Evolutionary conservation across 1,139 yeast genomes (phyloP), one percentile per base, ranked within the genome.

Genomic region (Protomyces lactucae-debilis): DNA sequence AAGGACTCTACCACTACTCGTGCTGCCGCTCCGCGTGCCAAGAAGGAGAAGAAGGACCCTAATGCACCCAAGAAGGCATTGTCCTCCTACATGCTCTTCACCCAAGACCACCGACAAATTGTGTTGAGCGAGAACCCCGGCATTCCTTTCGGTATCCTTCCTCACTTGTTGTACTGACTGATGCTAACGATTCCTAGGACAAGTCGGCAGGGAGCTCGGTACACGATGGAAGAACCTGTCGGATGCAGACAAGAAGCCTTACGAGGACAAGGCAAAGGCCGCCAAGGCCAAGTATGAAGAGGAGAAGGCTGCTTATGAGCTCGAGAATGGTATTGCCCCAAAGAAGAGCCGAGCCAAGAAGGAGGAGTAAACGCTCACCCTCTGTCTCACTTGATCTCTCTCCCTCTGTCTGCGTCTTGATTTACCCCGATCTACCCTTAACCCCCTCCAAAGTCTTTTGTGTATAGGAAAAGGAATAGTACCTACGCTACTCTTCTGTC

Each of bases 51-150:
- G 59, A 60, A 60, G 64, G 97, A 93, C 79, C 98, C 98, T 80
- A 92, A 92, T 79, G 99, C 99, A 70, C 99, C 99, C 77, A 93
- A 93, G 89, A 87, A 98, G 79, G 90, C 98, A 46, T 82, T 93
- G 76, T 90, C 97, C 68, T 97, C 98, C 65, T 93, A 93, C 85
- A 92, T 93, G 98, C 92, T 88, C 84, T 93, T 92, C 75, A 98
- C 99, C 73, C 91, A 90, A 76, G 97, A 91, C 75, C 88, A 88
- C 84, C 91, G 98, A 82, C 97, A 92, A 78, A 84, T 85, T 71
- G 96, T 93, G 72, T 84, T 96, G 78, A 85, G 93, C 69, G 97
- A 91, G 77, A 88, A 92, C 83, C 97, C 97, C 71, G 96, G 95
- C 76, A 88, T 89, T 73, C 79, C 92, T 63, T 91, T 92, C 74